Evolutionary conservation across 352 stramenopile species (phyloP), one percentile per base, ranked within the genome.

Genomic region (Pythium coloratum): DNA sequence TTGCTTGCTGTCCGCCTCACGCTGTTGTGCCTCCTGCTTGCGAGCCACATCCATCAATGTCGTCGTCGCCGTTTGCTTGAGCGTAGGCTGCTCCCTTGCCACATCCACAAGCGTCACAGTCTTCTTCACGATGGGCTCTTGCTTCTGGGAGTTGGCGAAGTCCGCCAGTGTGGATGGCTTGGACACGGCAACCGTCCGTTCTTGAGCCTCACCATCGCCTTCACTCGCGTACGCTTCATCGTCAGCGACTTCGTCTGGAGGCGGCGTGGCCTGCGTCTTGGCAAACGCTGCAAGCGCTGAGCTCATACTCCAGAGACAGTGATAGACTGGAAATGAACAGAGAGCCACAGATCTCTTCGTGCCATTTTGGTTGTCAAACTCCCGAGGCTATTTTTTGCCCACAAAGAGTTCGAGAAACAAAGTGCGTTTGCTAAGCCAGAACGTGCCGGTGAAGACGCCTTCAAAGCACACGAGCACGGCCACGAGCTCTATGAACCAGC

Each of bases 51-150:
- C 65, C 40, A 79, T 6, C 3, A 77, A 32, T 34, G 69, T 64
- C 14, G 36, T 26, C 8, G 54, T 4, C 28, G 28, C 3, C 28
- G 28, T 16, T 44, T 34, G 36, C 32, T 71, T 56, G 13, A 46
- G 13, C 28, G 32, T 20, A 30, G 14, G 42, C 34, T 33, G 70
- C 50, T 76, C 67, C 8, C 77, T 76, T 12, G 76, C 77, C 9
- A 87, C 66, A 0, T 76, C 75, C 30, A 81, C 53, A 2, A 86
- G 55, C 9, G 67, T 75, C n/a, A 62, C 12, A 2, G 24, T 18
- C 20, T 59, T 66, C 30, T 59, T 62, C 1, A 12, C 34, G 0
- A n/a, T 2, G 20, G 36, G 30, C 32, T 36, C 16, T 55, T 71
- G 58, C 8, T 71, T 42, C 14, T 55, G 46, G 33, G 59, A 14